phyloP scores from a whole-genome alignment of 768 basidiomycete species.

The Antrodiella citrinella region DNA sequence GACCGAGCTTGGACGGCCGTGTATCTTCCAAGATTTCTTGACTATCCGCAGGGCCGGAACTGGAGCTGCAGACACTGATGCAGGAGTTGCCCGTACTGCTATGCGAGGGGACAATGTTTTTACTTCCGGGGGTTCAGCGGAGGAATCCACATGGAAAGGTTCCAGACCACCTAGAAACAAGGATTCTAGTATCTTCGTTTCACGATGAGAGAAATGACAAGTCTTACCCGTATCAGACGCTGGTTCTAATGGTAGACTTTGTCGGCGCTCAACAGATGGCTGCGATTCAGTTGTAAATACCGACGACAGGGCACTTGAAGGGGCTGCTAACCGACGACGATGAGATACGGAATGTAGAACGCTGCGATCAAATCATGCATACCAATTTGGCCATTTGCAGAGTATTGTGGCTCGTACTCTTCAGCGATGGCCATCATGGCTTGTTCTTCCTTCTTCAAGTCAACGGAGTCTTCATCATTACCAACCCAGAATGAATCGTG shows the following conservation, averaged over 20 bases:
- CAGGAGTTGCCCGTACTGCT: not conserved
- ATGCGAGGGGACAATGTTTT: no score
- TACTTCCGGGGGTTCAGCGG: no score
- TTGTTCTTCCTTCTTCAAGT: slow-evolving; percentile 17
- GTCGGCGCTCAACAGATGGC: slow-evolving; percentile 1
- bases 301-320: not conserved
- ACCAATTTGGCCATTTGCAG: no score
- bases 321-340: slow-evolving; percentile 2
- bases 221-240: not conserved
- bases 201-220: no score
- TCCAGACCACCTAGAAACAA: no score
- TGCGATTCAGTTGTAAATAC: not conserved
- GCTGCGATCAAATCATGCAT: no score
- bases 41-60: slow-evolving; percentile 18
- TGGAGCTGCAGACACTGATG: not conserved
- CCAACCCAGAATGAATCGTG: slow-evolving; percentile 21
- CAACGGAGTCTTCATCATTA: slow-evolving; percentile 18
- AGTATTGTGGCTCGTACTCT: slow-evolving; percentile 7
- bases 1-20: slow-evolving; percentile 8
- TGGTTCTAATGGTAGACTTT: not conserved
- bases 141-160: no score
- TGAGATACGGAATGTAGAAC: no score
- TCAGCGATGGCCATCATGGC: slow-evolving; percentile 16
- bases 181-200: no score
- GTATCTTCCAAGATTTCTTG: slow-evolving; percentile 21